A percentile compares a stretch with the other conserved stretches of the same genome.
These are phyloP conservation scores for Arabis alpina DNA, from an alignment of 345 rosid species.

Conservation along the genomic window DNA sequence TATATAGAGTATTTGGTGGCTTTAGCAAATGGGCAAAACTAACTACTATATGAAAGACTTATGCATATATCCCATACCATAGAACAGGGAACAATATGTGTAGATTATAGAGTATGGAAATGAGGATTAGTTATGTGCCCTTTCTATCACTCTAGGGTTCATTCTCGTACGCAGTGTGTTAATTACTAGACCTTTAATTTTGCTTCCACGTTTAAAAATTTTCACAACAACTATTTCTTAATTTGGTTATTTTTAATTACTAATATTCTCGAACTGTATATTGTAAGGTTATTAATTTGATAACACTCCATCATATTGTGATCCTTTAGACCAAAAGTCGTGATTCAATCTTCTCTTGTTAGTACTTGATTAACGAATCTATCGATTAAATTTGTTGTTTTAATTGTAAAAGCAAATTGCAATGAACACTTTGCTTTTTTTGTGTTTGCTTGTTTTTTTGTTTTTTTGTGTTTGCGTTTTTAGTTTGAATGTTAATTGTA, in stretches of 20 bases:
- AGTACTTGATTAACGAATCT: too few species aligned
- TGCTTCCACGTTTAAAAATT: not conserved
- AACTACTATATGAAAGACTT: constrained; percentile 1
- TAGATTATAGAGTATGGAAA: not conserved
- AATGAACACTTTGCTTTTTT: too few species aligned
- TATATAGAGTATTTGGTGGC: not conserved
- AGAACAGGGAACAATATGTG: not conserved
- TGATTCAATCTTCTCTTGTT: not conserved
- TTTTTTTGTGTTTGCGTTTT: not conserved
- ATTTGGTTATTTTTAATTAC: not conserved
- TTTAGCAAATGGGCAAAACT: constrained; percentile 20
- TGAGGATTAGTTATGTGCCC: not conserved
- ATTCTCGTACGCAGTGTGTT: not conserved
- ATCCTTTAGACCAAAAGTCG: not conserved
- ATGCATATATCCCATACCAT: constrained; percentile 1
- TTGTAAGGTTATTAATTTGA: not conserved
- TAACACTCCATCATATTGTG: not conserved
- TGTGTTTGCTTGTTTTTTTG: too few species aligned
- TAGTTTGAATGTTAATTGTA: not conserved
- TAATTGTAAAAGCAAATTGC: too few species aligned
- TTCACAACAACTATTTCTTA: not conserved
- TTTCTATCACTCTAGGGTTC: not conserved
- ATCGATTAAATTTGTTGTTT: too few species aligned
- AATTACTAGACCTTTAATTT: constrained; percentile 9
- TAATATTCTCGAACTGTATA: not conserved